Base-by-base conservation (phyloP, 768 basidiomycete genomes). In the Boletales sp. region DNA sequence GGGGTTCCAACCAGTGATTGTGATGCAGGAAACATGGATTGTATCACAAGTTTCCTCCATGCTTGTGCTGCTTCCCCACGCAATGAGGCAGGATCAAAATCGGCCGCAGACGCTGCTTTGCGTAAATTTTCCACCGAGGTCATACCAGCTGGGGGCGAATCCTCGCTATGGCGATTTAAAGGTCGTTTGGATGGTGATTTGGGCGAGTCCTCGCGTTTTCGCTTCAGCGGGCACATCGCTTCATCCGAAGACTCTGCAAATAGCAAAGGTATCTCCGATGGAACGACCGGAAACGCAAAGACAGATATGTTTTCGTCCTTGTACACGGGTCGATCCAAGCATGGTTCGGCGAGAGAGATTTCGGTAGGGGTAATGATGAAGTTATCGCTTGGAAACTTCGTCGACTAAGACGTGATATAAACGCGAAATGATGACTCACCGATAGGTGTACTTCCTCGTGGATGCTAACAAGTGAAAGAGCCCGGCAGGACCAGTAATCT, bases 401-500 rank as follows among this genome's bases (percentile, higher is more conserved):
- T 36, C 17, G 13, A 40, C 9, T 18, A 19, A 29, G 13, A 47
- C 12, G 29, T 39, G 44, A 14, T 32, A 31, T 27, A 32, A 18
- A 13, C 34, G 29, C 9, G 44, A 31, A 43, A 41, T 12, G 37
- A 27, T 7, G 11, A 18, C 53, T 46, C 50, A 90, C 91, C 91
- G 76, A 54, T 71, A 81, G 0, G 81, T 75, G 57, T 83, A 89
- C 31, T 74, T 69, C 10, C 91, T 77, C 78, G 86, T 83, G 3
- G 84, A 76, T 15, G 89, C 86, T 34, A 93, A 59, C 50, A 76
- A 75, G 64, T 93, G 89, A 14, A 75, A 60, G n/a, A 87, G 65
- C 30, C 89, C 90, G 12, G 74, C 74, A 3, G 93, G 93, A 4
- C 92, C 94, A 18, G 80, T 69, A 18, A 95, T 58, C 40, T 80